Base-by-base conservation (phyloP, 2,329 filamentous ascomycete species). In the Macrophomina pseudophaseolina region DNA sequence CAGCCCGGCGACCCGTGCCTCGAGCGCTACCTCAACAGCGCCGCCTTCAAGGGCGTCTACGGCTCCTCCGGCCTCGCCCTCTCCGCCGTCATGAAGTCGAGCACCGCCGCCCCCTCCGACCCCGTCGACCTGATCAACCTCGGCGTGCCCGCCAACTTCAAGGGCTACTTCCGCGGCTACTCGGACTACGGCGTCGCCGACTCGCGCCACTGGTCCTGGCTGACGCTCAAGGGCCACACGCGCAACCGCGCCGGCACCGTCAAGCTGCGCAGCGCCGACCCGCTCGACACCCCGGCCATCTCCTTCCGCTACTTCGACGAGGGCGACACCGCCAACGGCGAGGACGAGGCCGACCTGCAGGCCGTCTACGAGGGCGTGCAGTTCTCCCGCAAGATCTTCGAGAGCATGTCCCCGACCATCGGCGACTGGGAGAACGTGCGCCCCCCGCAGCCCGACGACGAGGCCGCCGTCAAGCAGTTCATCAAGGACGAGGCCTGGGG, bases 181-280 rank as follows among this genome's bases (percentile, higher is more conserved):
- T 80, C 82, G 1, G 72, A 79, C 30, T 80, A 83, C 68, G 78
- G 81, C 2, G 76, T 82, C 2, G 74, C 75, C 1, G 82, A 78
- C 56, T 33, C 51, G 30, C 78, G 78, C 2, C 80, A 80, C 42
- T 79, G 82, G 68, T 84, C 79, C 9, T 85, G 83, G 83, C 76
- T 77, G 7, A 82, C 84, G 2, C 81, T 92, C 64, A 89, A 90
- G 76, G 84, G 85, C 0, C 88, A 90, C 71, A 84, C 88, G 0
- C 84, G 86, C 63, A 91, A 91, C 74, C 77, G 75, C 75, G 81
- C 75, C 5, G 90, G 90, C 8, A 85, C 83, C 1, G 89, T 93
- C 3, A 83, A 76, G 3, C 84, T 93, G 5, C 81, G 80, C 14
- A 88, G 86, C 0, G 78, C 84, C 0, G 85, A 92, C 72, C 89